phyloP scores from a whole-genome alignment of 805 yeast species.

The Pichia manshurica region DNA sequence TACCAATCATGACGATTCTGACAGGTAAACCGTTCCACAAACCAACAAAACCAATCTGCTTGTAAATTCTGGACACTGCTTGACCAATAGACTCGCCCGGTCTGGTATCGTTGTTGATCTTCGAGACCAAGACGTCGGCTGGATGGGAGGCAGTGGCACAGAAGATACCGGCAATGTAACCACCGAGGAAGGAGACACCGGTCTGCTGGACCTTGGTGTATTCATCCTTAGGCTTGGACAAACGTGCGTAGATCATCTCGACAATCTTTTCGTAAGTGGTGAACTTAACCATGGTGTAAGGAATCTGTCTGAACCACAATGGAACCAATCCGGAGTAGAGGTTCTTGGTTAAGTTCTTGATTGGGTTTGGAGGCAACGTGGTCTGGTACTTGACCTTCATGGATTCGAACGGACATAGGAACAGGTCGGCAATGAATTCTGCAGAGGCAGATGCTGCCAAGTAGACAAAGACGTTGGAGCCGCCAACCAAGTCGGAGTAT shows the following conservation, averaged over 20 bases:
- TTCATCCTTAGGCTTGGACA: constrained; percentile 68
- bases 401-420: constrained; percentile 91
- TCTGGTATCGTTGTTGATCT: constrained; percentile 69
- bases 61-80: constrained; percentile 71
- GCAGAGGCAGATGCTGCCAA: constrained; percentile 89
- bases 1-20: constrained; percentile 95
- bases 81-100: constrained; percentile 59
- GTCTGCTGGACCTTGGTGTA: constrained; percentile 77
- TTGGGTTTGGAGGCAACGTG: constrained; percentile 76
- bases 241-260: constrained; percentile 62
- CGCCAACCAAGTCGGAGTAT: constrained; percentile 64
- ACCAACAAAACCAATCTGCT: constrained; percentile 80
- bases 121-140: constrained; percentile 98
- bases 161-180: constrained; percentile 95
- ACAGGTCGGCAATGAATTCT: constrained; percentile 85
- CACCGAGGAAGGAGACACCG: constrained; percentile 91
- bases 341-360: constrained; percentile 53
- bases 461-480: constrained; percentile 65
- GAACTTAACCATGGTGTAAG: constrained; percentile 97
- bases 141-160: constrained; percentile 97
- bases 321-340: constrained; percentile 88
- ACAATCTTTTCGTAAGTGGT: constrained; percentile 92
- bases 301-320: constrained; percentile 93
- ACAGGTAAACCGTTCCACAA: constrained; percentile 94
- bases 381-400: constrained; percentile 94